Evolutionary conservation across 75 land plant species (phyloP).

Genomic region (Sequoiadendron giganteum): DNA sequence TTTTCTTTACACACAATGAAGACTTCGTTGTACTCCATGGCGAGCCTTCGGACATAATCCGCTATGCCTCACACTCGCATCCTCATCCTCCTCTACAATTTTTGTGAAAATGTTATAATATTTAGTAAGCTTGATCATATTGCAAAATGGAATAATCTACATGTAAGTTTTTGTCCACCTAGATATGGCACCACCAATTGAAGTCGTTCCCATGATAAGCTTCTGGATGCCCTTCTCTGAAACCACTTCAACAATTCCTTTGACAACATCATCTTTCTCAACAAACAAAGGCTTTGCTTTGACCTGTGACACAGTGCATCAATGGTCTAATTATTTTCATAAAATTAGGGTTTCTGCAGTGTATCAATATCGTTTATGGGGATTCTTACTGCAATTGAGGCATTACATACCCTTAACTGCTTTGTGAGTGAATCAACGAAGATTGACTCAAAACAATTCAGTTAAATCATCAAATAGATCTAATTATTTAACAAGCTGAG

Average conservation of each 20-base stretch:
- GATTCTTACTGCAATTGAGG: too few relatives aligned
- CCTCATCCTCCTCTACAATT: neutral
- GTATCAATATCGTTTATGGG: too few relatives aligned
- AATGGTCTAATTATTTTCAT: too few relatives aligned
- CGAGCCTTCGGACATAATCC: too few relatives aligned
- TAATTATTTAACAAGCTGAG: neutral
- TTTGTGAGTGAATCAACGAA: too few relatives aligned
- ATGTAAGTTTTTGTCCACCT: neutral
- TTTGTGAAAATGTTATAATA: neutral
- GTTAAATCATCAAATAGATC: too few relatives aligned
- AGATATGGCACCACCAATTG: neutral
- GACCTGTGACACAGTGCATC: neutral
- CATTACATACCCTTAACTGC: too few relatives aligned
- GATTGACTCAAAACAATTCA: neutral
- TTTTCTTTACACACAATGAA: too few relatives aligned
- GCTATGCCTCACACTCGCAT: neutral
- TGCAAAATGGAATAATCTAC: too few relatives aligned
- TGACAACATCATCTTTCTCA: neutral
- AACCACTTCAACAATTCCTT: slow-evolving; percentile 9
- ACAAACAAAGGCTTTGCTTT: neutral
- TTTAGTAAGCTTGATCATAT: neutral
- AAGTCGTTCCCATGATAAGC: slow-evolving; percentile 10
- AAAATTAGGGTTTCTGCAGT: too few relatives aligned
- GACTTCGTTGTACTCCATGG: too few relatives aligned
- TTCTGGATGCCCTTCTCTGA: neutral